Evolutionary conservation across 257 asterid species (phyloP).

Genomic region (Gentiana dahurica): DNA sequence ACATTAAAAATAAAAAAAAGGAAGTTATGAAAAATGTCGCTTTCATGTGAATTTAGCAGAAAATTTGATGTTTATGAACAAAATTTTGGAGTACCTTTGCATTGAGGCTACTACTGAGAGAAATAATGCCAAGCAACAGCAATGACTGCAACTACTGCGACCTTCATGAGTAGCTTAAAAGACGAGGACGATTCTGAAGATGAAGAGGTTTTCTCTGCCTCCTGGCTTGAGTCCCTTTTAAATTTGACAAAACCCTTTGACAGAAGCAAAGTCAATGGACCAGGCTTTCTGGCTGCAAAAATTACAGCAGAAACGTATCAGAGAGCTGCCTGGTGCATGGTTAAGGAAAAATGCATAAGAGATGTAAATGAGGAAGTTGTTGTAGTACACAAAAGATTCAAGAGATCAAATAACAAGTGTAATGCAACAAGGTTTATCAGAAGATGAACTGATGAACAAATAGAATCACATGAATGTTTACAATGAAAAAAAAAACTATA

Average conservation of each 20-base stretch:
- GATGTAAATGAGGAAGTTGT: background rate
- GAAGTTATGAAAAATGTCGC: no score
- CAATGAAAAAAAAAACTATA: no score
- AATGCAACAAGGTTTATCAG: background rate
- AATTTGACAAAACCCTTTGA: conserved; percentile 49
- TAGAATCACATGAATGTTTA: background rate
- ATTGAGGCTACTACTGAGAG: conserved; percentile 25
- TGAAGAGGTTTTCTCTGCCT: conserved; percentile 31
- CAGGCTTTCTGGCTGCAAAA: conserved; percentile 34
- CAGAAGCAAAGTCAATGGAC: conserved; percentile 39
- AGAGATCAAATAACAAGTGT: background rate
- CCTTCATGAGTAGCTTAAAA: conserved; percentile 52
- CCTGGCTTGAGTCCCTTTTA: conserved; percentile 40
- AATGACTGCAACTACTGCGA: conserved; percentile 42
- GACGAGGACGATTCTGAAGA: conserved; percentile 25
- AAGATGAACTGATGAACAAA: background rate
- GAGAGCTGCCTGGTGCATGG: no score
- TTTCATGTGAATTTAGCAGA: no score
- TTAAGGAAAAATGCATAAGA: background rate
- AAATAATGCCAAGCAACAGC: conserved; percentile 77
- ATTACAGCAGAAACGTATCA: background rate
- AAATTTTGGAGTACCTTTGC: no score
- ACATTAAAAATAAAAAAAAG: no score
- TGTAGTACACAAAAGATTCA: background rate
- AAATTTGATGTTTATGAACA: no score